Conservation (phyloP, 2,329 filamentous ascomycete species). For the Teratosphaeria destructans region DNA sequence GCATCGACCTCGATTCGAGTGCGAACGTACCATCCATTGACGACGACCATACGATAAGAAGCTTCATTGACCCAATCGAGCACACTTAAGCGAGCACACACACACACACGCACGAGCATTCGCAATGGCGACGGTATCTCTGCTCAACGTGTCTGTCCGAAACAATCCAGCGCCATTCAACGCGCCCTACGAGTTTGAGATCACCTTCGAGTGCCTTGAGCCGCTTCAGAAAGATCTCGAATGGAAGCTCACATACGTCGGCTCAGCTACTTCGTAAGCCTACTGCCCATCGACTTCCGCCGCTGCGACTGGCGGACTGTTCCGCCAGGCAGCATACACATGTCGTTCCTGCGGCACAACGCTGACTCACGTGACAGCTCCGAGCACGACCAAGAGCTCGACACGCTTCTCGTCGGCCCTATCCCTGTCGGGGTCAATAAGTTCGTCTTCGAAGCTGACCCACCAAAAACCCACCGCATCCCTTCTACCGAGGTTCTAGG, state of each 20-base stretch:
- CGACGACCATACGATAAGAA: background rate
- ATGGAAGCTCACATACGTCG: conserved; percentile 98
- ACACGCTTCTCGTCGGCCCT: conserved; percentile 92
- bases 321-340: background rate
- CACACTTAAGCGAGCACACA: background rate
- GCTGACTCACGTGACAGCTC: conserved; percentile 45
- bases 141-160: conserved; percentile 87
- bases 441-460: conserved; percentile 92
- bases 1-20: background rate
- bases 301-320: background rate
- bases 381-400: conserved; percentile 96
- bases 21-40: background rate
- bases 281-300: background rate
- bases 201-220: conserved; percentile 97
- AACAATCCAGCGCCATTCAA: conserved; percentile 96
- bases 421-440: conserved; percentile 97
- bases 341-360: background rate
- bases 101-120: background rate
- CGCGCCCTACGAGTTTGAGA: conserved; percentile 92
- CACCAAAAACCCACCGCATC: conserved; percentile 81
- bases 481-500: conserved; percentile 91
- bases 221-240: conserved; percentile 93
- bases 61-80: background rate
- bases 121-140: conserved; percentile 86
- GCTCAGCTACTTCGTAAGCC: conserved; percentile 88